Evolutionary conservation across 2,329 filamentous ascomycete genomes (phyloP).

Genomic region (Diplodia intermedia): DNA sequence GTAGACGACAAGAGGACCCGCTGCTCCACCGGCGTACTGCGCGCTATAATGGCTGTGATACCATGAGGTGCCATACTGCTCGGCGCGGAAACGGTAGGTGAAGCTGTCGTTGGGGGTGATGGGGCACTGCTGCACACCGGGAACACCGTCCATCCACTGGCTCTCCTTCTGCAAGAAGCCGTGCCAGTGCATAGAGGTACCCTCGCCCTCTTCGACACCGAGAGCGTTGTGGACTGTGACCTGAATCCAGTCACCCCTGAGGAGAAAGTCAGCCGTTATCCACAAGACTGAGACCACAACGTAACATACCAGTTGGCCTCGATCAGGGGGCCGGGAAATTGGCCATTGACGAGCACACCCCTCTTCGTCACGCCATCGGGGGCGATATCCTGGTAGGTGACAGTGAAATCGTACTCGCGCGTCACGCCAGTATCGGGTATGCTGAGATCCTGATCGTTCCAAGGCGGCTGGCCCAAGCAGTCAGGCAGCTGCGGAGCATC

Average conservation of each 20-base stretch:
- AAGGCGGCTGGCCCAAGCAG: not conserved
- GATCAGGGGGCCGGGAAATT: slow-evolving; percentile 44
- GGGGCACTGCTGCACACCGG: slow-evolving; percentile 46
- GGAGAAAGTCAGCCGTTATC: slow-evolving; percentile 32
- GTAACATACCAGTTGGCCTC: slow-evolving; percentile 46
- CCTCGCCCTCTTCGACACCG: slow-evolving; percentile 39
- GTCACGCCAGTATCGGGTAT: slow-evolving; percentile 47
- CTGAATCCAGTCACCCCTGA: slow-evolving; percentile 42
- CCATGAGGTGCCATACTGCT: slow-evolving; percentile 44
- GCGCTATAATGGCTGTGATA: slow-evolving; percentile 39
- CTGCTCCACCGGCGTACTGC: slow-evolving; percentile 41
- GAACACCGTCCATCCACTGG: slow-evolving; percentile 48
- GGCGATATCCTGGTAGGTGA: slow-evolving; percentile 33
- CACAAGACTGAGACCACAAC: slow-evolving; percentile 40
- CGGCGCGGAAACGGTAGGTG: slow-evolving; percentile 42
- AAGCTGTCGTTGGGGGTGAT: slow-evolving; percentile 43
- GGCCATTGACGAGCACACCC: slow-evolving; percentile 42
- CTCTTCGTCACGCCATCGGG: slow-evolving; percentile 43
- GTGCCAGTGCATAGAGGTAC: slow-evolving; percentile 46
- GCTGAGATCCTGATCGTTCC: slow-evolving; percentile 14
- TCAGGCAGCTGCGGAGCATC: slow-evolving; percentile 14
- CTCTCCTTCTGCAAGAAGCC: slow-evolving; percentile 45
- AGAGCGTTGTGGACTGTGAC: slow-evolving; percentile 40
- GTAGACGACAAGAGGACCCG: slow-evolving; percentile 42
- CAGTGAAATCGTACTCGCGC: slow-evolving; percentile 35